Evolutionary conservation across 202 grass and related monocot species (phyloP).

Genomic region (Dendrocalamus latiflorus): DNA sequence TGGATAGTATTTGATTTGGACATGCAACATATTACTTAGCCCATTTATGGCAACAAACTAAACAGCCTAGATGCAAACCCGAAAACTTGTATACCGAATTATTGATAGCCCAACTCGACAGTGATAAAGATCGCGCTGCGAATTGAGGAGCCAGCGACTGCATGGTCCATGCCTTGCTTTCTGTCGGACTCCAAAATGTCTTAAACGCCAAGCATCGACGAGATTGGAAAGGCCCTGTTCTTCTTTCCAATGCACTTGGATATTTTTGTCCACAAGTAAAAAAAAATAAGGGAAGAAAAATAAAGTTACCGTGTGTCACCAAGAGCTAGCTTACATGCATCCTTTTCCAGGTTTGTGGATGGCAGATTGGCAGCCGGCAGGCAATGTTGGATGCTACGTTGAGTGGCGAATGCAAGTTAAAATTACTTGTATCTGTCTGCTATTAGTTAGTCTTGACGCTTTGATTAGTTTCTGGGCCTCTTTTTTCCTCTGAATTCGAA

Average conservation of each 20-base stretch:
- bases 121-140: background rate
- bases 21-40: no score
- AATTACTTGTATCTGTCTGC: background rate
- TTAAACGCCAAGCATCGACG: conserved; percentile 5
- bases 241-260: background rate
- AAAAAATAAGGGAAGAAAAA: no score
- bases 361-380: no score
- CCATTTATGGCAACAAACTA: background rate
- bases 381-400: background rate
- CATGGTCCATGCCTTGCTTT: conserved; percentile 14
- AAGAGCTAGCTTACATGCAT: conserved; percentile 4
- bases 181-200: conserved; percentile 17
- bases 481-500: no score
- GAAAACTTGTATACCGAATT: background rate
- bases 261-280: background rate
- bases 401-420: background rate
- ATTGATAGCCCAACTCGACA: background rate
- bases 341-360: background rate
- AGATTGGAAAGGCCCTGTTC: background rate
- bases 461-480: background rate
- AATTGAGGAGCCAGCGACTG: background rate
- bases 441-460: background rate
- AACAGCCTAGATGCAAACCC: background rate
- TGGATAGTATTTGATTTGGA: no score
- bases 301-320: background rate